Base-by-base conservation (phyloP, 257 asterid genomes). In the Penstemon eatonii region DNA sequence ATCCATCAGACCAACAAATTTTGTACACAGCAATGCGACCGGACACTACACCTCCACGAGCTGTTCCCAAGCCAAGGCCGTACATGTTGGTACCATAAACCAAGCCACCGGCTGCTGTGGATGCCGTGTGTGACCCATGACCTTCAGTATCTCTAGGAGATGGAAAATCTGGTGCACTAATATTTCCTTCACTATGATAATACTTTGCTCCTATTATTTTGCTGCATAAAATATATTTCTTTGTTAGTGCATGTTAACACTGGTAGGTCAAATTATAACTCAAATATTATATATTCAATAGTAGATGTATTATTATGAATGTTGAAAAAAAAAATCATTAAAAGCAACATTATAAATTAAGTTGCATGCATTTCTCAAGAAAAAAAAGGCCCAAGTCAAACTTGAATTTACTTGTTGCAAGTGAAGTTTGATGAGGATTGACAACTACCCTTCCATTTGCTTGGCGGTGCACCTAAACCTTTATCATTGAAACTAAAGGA, bases 121-220 rank as follows among this genome's bases (percentile, higher is more conserved):
- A 87, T 1, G 94, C 63, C 1, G 94, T 84, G 76, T 87, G 94
- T 3, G 86, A 47, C 44, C 94, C 94, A 5, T 87, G 94, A 5
- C 90, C 94, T 56, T 71, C 83, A 0, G 82, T 54, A 42, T 84
- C 94, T 82, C 94, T 75, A 0, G 94, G 87, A 6, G 90, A 82
- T 4, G 80, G 73, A 8, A 83, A 0, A 38, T 81, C 84, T 0
- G 64, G 68, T 39, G 36, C 46, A 33, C 13, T 47, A 5, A 73
- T 66, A 4, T 50, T 2, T 15, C 86, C 87, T 15, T 74, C 79
- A 6, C 79, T 64, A 25, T 72, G 69, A 37, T 87, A 87, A 63
- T 84, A 80, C 71, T 72, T 87, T 43, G 78, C 94, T 77, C 90
- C 94, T 7, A 87, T 77, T 3, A 87, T 73, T 79, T 87, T 87